Evolutionary conservation across 176 grass and related monocot species (phyloP).

Genomic region (Alopecurus myosuroides): DNA sequence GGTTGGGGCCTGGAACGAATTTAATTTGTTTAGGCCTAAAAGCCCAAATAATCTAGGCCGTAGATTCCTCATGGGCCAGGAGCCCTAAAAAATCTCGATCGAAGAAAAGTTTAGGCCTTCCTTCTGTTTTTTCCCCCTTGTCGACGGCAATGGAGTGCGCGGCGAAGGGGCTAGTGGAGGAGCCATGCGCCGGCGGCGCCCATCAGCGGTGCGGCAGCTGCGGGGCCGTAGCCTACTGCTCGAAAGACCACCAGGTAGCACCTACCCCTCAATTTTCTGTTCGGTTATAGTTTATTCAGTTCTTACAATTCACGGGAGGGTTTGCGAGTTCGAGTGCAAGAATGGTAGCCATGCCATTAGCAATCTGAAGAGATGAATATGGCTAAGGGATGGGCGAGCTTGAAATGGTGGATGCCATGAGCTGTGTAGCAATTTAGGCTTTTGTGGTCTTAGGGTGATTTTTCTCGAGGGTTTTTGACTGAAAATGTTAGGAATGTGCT

Average conservation of each 20-base stretch:
- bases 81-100: background rate
- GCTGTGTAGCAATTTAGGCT: background rate
- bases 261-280: background rate
- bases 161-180: conserved; percentile 36
- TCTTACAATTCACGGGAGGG: background rate
- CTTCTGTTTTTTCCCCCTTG: background rate
- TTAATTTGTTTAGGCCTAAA: background rate
- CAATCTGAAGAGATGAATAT: background rate
- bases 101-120: background rate
- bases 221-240: conserved; percentile 63
- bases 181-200: conserved; percentile 34
- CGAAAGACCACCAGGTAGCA: conserved; percentile 46
- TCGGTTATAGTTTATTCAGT: background rate
- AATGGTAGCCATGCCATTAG: background rate
- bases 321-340: background rate
- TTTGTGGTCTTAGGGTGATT: background rate
- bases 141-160: conserved; percentile 46
- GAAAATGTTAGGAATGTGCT: background rate
- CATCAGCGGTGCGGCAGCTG: conserved; percentile 53
- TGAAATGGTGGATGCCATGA: background rate
- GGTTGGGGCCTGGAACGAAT: too few species aligned
- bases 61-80: background rate
- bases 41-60: background rate
- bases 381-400: background rate
- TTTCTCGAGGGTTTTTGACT: background rate